Evolutionary conservation across 73 alveolate genomes (phyloP).

Genomic region (Blepharisma stoltei): DNA sequence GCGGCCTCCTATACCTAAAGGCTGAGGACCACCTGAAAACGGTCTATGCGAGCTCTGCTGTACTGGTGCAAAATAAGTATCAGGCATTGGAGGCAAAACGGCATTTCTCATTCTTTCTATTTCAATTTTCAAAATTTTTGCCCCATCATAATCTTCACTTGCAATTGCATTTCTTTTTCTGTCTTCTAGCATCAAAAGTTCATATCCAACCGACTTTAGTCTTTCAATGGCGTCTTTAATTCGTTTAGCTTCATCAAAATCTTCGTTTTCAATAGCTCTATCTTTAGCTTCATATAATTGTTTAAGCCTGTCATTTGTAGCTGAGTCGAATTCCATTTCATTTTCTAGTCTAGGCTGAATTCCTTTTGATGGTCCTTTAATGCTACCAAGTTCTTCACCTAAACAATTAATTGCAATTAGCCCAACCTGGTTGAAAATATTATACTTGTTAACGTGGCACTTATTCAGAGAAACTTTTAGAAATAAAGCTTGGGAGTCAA

Average conservation of each 20-base stretch:
- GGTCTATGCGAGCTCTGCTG: not conserved
- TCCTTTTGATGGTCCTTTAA: not conserved
- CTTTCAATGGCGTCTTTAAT: constrained; percentile 86
- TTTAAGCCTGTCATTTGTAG: constrained; percentile 81
- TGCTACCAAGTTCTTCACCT: constrained; percentile 59
- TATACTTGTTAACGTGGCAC: constrained; percentile 85
- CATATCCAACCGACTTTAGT: constrained; percentile 69
- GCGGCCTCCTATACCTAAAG: not conserved
- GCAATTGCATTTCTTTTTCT: constrained; percentile 88
- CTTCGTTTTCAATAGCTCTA: constrained; percentile 92
- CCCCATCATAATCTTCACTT: constrained; percentile 94
- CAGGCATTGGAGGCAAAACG: constrained; percentile 57
- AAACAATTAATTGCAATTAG: constrained; percentile 82
- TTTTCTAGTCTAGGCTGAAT: constrained; percentile 58
- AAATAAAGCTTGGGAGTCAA: constrained; percentile 61
- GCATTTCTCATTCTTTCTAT: constrained; percentile 92
- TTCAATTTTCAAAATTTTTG: constrained; percentile 89
- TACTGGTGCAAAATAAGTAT: not conserved
- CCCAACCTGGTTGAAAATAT: constrained; percentile 89
- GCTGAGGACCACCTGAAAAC: not conserved
- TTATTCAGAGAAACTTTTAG: constrained; percentile 66
- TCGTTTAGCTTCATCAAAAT: constrained; percentile 93
- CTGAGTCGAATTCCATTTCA: constrained; percentile 72
- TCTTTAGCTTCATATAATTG: constrained; percentile 82
- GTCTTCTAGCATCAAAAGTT: constrained; percentile 77